Evolutionary conservation across 495 filamentous ascomycete genomes (phyloP), one percentile per base, ranked within the genome.

Genomic region (Podospora pseudoanserina): DNA sequence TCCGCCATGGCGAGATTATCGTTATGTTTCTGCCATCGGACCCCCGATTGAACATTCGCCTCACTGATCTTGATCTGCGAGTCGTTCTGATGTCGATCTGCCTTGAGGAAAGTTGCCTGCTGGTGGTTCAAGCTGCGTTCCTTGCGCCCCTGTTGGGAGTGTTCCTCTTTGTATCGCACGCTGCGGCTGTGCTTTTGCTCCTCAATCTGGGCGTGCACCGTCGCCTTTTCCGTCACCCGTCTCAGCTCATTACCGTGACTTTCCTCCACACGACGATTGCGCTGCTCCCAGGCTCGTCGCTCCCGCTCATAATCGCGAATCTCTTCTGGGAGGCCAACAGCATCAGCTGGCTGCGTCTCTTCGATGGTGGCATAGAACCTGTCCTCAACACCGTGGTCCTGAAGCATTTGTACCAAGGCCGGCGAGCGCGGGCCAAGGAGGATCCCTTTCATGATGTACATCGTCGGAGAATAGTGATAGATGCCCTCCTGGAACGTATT

Each of bases 381-480:
- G 49, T 83, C 78, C 49, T 71, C 75, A 1, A 67, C 77, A 7
- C 80, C 79, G 60, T 81, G 78, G 26, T 73, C 74, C 5, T 66
- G 64, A 28, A 83, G 64, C 18, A 83, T 70, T 18, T 69, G 64
- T 15, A 73, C 23, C 1, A 77, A 66, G 18, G 28, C 39, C 0
- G 66, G 68, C 3, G 70, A 67, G 3, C 60, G 67, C 0, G 75
- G 72, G 15, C 70, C 70, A 20, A 75, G 65, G 1, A 81, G 73
- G 2, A 82, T 73, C 18, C 75, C 54, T 60, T 80, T 81, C 39
- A 72, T 62, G 1, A 79, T 76, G 39, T 82, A 83, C 74, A 78
- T 81, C 7, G 79, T 82, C 0, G 80, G 80, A 2, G 79, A 82
- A 62, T 78, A 82, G 30, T 76, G 75, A 64, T 73, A 76, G 59